Conservation (phyloP, 2,329 filamentous ascomycete species). For the Canariomyces notabilis region DNA sequence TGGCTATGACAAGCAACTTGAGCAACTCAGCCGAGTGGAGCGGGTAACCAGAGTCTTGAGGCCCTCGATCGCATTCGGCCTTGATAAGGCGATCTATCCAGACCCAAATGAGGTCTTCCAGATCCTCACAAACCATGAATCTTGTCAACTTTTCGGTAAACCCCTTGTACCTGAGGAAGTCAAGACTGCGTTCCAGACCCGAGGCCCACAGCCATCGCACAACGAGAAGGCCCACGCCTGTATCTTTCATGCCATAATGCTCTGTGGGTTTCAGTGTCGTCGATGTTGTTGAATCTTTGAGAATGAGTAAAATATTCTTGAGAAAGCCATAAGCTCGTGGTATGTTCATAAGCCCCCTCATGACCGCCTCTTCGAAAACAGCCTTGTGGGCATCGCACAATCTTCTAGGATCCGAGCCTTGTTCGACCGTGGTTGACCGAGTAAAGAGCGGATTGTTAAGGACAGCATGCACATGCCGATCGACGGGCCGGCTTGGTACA, state of each 20-base stretch:
- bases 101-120: conserved; percentile 47
- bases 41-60: no score
- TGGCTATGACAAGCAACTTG: conserved; percentile 35
- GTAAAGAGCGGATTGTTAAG: conserved; percentile 54
- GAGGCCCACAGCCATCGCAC: conserved; percentile 51
- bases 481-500: conserved; percentile 35
- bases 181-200: conserved; percentile 41
- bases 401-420: conserved; percentile 2
- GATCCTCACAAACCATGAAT: conserved; percentile 49
- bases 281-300: conserved; percentile 33
- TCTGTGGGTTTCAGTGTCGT: conserved; percentile 29
- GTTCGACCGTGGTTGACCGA: conserved; percentile 30
- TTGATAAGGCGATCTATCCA: conserved; percentile 45
- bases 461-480: conserved; percentile 51
- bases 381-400: conserved; percentile 42
- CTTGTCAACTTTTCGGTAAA: conserved; percentile 37
- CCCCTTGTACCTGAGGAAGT: conserved; percentile 41
- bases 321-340: conserved; percentile 51
- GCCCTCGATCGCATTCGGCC: no score
- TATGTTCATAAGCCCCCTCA: conserved; percentile 52
- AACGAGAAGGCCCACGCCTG: conserved; percentile 44
- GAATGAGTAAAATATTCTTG: conserved; percentile 40
- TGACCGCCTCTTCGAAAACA: conserved; percentile 52
- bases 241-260: conserved; percentile 36
- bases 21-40: conserved; percentile 35